Base-by-base conservation (phyloP, 169 alveolate species). In the Plasmodium falciparum region DNA sequence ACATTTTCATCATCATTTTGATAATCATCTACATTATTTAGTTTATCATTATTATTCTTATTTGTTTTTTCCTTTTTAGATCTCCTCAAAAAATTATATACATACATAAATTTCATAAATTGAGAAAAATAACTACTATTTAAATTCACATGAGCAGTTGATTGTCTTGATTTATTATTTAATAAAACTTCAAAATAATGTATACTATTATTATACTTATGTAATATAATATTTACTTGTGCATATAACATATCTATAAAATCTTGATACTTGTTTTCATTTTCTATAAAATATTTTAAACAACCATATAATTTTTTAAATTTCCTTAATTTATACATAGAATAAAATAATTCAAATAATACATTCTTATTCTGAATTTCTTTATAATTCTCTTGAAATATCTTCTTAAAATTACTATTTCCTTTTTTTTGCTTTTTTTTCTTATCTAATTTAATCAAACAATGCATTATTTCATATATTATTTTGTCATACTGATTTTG, bases 311-410 rank as follows among this genome's bases (percentile, higher is more conserved):
- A 66, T 63, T 83, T 83, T 58, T 83, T 83, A 56, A 54, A 72
- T 63, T 56, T 54, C 15, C 59, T 43, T 63, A 83, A 58, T 70
- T 83, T 83, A 62, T 83, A 83, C 66, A 83, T 54, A 59, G 74
- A 83, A 58, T 83, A 83, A 72, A 83, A 83, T 3, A 83, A 63
- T 72, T 83, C 91, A 22, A 70, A 83, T 70, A 83, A 50, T 33
- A 83, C 74, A 43, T 83, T 83, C 43, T 83, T 71, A 61, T 17
- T 43, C 63, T 70, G 69, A 20, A 83, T 70, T 12, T 62, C 5
- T 67, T 17, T 74, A 58, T 83, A 83, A 72, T 49, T 69, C 59
- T 47, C 74, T 83, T 70, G 83, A 70, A 83, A 83, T 24, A 59
- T 59, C 12, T 70, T 49, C 52, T 83, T 67, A 39, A 83, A 83